These are phyloP conservation scores for Colletotrichum sp. DNA, from an alignment of 2,329 filamentous ascomycete species.

Conservation along the genomic window DNA sequence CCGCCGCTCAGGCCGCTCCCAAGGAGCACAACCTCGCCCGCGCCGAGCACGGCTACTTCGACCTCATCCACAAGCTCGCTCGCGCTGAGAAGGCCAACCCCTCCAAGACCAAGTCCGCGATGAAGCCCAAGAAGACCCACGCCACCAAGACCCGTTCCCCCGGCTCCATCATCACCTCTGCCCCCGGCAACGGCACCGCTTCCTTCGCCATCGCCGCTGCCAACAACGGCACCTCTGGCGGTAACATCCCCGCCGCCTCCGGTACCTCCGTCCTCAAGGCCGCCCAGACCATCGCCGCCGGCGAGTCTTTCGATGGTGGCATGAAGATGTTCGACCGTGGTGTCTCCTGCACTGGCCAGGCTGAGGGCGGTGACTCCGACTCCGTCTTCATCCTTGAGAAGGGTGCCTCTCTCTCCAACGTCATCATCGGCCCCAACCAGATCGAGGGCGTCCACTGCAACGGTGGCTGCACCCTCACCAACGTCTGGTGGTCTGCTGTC, in stretches of 20 bases:
- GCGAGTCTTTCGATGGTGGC: conserved; percentile 31
- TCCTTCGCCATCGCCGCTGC: neutral
- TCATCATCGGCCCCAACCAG: conserved; percentile 49
- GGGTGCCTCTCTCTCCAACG: conserved; percentile 47
- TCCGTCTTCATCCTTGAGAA: conserved; percentile 45
- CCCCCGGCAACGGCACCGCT: neutral
- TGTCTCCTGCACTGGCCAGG: conserved; percentile 43
- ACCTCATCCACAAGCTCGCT: conserved; percentile 11
- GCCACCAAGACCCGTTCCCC: neutral
- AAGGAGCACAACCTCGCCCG: conserved; percentile 1
- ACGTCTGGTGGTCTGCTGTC: conserved; percentile 42
- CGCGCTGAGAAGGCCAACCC: conserved; percentile 6
- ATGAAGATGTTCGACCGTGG: conserved; percentile 40
- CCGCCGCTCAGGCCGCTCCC: neutral
- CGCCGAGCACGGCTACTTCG: conserved; percentile 14
- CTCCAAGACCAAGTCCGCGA: conserved; percentile 6
- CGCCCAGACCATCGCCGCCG: conserved; percentile 29
- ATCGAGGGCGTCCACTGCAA: conserved; percentile 50
- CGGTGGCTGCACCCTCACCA: conserved; percentile 43
- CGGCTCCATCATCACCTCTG: conserved; percentile 12
- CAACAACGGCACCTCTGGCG: conserved; percentile 16
- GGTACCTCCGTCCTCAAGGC: conserved; percentile 25
- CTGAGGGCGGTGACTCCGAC: conserved; percentile 46
- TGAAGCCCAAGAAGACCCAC: neutral
- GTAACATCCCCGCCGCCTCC: conserved; percentile 28